phyloP scores from a whole-genome alignment of 2,329 filamentous ascomycete genomes.

The Cyphellophora europaea region DNA sequence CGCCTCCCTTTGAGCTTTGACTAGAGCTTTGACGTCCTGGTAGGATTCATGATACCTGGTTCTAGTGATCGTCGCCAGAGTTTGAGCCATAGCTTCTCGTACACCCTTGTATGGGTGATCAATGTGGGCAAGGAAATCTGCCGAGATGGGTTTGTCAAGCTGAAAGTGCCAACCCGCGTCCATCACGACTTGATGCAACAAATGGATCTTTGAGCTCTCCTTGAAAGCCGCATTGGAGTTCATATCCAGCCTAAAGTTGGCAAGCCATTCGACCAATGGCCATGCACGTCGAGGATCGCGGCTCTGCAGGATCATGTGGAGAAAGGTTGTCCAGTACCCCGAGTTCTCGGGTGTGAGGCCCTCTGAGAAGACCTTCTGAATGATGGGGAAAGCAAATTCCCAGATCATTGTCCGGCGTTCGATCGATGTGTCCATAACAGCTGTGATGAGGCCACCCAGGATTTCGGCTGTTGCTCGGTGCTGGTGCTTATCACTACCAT shows the following conservation, averaged over 20 bases:
- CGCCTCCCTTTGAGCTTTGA: constrained; percentile 66
- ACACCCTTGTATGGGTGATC: constrained; percentile 98
- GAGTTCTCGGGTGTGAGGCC: constrained; percentile 90
- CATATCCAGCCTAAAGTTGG: constrained; percentile 85
- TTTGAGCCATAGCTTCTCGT: constrained; percentile 84
- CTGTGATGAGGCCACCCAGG: constrained; percentile 71
- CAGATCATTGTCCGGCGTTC: constrained; percentile 70
- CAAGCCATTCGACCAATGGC: constrained; percentile 74
- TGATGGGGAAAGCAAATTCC: constrained; percentile 82
- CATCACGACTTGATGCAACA: constrained; percentile 78
- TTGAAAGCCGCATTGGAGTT: constrained; percentile 95
- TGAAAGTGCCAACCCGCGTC: constrained; percentile 96
- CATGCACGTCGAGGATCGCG: constrained; percentile 83
- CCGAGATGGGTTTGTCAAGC: constrained; percentile 73
- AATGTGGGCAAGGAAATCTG: constrained; percentile 82
- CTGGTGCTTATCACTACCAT: constrained; percentile 95
- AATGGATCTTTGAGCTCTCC: constrained; percentile 89
- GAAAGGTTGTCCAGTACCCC: constrained; percentile 87
- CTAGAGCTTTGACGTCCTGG: constrained; percentile 62
- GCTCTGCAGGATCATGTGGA: constrained; percentile 78
- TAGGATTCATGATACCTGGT: constrained; percentile 94
- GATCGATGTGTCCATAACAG: constrained; percentile 66
- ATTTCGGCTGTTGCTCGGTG: constrained; percentile 94
- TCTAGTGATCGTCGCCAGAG: constrained; percentile 78
- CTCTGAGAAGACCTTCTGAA: constrained; percentile 79